phyloP scores from a whole-genome alignment of 139 green algal species.

The Chlorella sorokiniana region DNA sequence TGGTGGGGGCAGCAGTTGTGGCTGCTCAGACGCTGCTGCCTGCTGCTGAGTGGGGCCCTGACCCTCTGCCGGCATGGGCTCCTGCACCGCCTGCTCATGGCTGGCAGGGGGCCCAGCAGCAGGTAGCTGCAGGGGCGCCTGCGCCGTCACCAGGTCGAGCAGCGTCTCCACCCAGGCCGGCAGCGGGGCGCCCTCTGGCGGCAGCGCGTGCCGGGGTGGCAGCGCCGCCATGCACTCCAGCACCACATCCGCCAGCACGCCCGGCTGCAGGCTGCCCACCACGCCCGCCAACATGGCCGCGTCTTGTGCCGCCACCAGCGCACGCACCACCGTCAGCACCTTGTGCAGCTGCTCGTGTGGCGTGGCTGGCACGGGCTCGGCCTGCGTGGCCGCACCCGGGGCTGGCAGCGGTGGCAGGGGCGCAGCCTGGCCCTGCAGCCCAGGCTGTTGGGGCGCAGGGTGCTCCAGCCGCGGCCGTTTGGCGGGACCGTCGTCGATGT shows the following conservation, averaged over 20 bases:
- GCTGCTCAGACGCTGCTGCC: background rate
- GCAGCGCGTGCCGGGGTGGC: conserved; percentile 28
- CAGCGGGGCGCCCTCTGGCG: conserved; percentile 17
- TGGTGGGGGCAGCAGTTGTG: background rate
- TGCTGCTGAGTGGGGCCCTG: conserved; percentile 16
- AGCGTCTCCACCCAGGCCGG: conserved; percentile 34
- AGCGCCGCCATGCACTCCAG: conserved; percentile 48
- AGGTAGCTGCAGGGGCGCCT: background rate
- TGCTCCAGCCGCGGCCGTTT: conserved; percentile 11
- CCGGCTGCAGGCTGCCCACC: conserved; percentile 35
- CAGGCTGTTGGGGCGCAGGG: background rate
- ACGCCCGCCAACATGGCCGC: conserved; percentile 37
- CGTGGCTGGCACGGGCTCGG: conserved; percentile 26
- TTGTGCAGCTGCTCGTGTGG: conserved; percentile 28
- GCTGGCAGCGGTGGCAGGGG: background rate
- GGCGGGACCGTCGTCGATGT: background rate
- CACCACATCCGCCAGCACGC: conserved; percentile 60
- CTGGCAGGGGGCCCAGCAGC: no score
- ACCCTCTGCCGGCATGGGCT: background rate
- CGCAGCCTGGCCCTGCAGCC: background rate
- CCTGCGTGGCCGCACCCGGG: background rate
- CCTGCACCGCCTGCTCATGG: background rate
- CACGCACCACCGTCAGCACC: conserved; percentile 35
- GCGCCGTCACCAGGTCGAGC: conserved; percentile 23
- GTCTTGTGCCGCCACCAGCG: conserved; percentile 36